Evolutionary conservation across 345 rosid genomes (phyloP).

Genomic region (Eucalyptus polyanthemos): DNA sequence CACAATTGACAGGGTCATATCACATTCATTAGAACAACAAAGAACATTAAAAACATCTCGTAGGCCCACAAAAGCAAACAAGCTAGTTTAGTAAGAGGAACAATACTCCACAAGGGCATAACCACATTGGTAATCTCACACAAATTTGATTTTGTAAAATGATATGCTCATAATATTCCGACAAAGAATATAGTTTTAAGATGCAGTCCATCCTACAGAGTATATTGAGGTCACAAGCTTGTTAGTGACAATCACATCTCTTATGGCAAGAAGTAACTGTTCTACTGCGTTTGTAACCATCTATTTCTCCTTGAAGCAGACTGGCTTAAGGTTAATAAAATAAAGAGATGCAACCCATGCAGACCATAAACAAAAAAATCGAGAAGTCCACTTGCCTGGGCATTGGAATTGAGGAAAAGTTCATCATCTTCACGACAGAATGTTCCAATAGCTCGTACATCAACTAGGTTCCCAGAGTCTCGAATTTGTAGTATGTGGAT

Average conservation of each 20-base stretch:
- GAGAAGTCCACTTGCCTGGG: constrained; percentile 46
- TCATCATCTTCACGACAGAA: constrained; percentile 91
- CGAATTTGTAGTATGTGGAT: constrained; percentile 86
- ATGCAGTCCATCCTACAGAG: neutral
- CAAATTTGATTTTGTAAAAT: neutral
- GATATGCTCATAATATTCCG: neutral
- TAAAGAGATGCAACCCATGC: neutral
- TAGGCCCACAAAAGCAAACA: neutral
- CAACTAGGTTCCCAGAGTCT: constrained; percentile 82
- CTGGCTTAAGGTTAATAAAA: neutral
- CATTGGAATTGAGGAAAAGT: constrained; percentile 69
- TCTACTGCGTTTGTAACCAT: neutral
- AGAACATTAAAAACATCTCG: neutral
- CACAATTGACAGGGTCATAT: neutral
- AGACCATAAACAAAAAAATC: neutral
- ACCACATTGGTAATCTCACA: neutral
- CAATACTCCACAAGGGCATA: neutral
- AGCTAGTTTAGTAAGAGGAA: neutral
- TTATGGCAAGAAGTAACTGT: neutral
- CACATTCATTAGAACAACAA: neutral
- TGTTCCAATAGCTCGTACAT: constrained; percentile 76
- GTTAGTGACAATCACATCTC: neutral
- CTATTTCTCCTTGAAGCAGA: neutral
- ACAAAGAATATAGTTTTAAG: neutral
- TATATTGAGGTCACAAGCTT: neutral